These are phyloP conservation scores for Lasiosphaeria hispida DNA, from an alignment of 495 filamentous ascomycete species.

Conservation along the genomic window DNA sequence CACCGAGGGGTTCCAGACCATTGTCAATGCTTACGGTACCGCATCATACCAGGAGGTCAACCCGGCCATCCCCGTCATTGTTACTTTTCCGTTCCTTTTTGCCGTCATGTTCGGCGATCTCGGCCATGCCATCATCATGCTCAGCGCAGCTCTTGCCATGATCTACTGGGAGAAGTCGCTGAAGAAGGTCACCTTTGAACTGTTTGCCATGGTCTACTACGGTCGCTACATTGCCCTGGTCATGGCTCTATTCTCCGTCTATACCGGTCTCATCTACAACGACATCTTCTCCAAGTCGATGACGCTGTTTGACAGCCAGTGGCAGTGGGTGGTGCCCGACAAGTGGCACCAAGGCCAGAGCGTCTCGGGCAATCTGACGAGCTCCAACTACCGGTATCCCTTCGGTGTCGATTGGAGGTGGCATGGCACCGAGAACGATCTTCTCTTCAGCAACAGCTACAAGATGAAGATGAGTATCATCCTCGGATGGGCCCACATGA, in stretches of 20 bases:
- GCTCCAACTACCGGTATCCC: conserved; percentile 72
- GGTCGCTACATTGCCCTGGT: conserved; percentile 97
- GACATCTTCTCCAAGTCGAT: conserved; percentile 93
- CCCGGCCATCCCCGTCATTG: conserved; percentile 87
- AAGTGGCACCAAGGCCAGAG: conserved; percentile 57
- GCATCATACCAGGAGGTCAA: conserved; percentile 97
- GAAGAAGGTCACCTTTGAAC: conserved; percentile 86
- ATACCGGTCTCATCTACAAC: conserved; percentile 96
- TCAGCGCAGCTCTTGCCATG: conserved; percentile 76
- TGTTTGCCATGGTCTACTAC: conserved; percentile 97
- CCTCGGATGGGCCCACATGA: conserved; percentile 97
- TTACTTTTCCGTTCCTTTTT: conserved; percentile 98
- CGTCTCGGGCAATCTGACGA: conserved; percentile 59
- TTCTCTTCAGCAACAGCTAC: conserved; percentile 94
- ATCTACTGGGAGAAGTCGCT: conserved; percentile 92
- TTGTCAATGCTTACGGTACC: conserved; percentile 96
- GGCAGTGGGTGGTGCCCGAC: conserved; percentile 71
- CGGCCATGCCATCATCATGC: conserved; percentile 87
- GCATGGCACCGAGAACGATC: conserved; percentile 90
- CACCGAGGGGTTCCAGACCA: conserved; percentile 96
- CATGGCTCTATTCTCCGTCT: conserved; percentile 97
- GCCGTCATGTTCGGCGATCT: conserved; percentile 99
- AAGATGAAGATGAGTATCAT: conserved; percentile 99
- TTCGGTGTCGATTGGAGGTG: conserved; percentile 97
- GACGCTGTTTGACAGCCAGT: conserved; percentile 82